A percentile compares a stretch with the other conserved stretches of the same genome.
phyloP scores from a whole-genome alignment of 139 green algal genomes.

The Chlamydomonas sp. region DNA sequence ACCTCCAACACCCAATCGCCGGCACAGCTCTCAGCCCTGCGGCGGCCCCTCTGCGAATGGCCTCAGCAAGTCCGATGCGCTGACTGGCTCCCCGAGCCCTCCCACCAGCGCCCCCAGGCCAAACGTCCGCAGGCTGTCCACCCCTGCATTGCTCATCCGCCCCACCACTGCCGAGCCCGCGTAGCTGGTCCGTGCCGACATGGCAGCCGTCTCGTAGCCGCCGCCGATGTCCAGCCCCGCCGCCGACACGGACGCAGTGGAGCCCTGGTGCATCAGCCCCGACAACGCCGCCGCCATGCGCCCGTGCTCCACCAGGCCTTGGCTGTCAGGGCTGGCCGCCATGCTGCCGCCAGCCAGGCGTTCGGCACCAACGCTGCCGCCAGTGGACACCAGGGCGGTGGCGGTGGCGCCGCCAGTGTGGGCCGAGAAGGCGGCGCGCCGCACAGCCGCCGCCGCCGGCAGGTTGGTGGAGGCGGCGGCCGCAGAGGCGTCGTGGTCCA shows the following conservation, averaged over 20 bases:
- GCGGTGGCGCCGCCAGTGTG: too few species aligned
- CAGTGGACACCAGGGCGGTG: too few species aligned
- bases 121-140: conserved; percentile 1
- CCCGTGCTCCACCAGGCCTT: neutral
- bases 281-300: neutral
- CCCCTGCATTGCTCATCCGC: neutral
- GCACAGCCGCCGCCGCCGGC: too few species aligned
- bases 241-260: neutral
- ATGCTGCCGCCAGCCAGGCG: neutral
- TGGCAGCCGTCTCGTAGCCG: neutral
- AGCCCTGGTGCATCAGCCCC: neutral
- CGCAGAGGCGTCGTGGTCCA: too few species aligned
- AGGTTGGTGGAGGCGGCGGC: too few species aligned
- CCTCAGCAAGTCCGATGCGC: conserved; percentile 13
- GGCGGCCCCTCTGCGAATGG: neutral
- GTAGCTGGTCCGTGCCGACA: conserved; percentile 1
- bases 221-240: neutral
- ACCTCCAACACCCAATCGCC: too few species aligned
- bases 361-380: too few species aligned
- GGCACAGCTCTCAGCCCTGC: neutral
- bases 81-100: neutral
- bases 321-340: neutral
- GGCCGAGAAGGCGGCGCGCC: too few species aligned
- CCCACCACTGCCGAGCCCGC: neutral
- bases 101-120: neutral